Conservation (phyloP, 306 rosid genomes). For the Casuarina glauca region DNA sequence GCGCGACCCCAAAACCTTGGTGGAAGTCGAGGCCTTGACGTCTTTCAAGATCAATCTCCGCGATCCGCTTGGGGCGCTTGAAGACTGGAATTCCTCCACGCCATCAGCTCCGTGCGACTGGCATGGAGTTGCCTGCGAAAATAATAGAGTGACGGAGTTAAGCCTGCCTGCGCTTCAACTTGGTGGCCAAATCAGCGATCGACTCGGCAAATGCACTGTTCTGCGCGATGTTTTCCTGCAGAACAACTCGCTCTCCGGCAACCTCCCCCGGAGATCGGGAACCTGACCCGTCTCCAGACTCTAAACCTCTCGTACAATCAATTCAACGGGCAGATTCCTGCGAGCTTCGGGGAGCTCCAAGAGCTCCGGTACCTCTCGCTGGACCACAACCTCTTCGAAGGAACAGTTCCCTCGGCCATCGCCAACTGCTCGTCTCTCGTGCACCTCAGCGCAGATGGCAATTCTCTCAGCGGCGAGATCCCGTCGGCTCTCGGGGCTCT, state of each 20-base stretch:
- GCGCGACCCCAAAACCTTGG: slow-evolving; percentile 24
- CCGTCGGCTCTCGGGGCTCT: too few species aligned
- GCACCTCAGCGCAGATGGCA: too few species aligned
- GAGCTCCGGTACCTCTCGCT: slow-evolving; percentile 43
- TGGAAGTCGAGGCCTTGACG: slow-evolving; percentile 66
- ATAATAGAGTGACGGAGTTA: slow-evolving; percentile 61
- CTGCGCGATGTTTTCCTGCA: slow-evolving; percentile 56
- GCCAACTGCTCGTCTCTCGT: too few species aligned
- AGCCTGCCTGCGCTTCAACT: slow-evolving; percentile 81
- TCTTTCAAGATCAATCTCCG: too few species aligned
- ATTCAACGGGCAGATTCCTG: slow-evolving; percentile 69
- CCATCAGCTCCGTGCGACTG: too few species aligned
- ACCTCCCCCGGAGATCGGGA: slow-evolving; percentile 53
- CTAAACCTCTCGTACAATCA: slow-evolving; percentile 42
- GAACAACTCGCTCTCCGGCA: slow-evolving; percentile 71
- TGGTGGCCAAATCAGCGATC: slow-evolving; percentile 64
- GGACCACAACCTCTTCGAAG: too few species aligned
- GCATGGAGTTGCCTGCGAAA: slow-evolving; percentile 10
- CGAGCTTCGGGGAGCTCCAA: slow-evolving; percentile 71
- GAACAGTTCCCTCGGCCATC: too few species aligned
- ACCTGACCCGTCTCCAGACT: slow-evolving; percentile 59
- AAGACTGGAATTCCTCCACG: too few species aligned
- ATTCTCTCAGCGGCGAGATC: too few species aligned
- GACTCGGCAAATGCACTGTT: slow-evolving; percentile 39
- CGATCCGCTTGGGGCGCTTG: too few species aligned